Evolutionary conservation across 1,139 yeast genomes (phyloP).

Genomic region (Insectozyma bohioensis): DNA sequence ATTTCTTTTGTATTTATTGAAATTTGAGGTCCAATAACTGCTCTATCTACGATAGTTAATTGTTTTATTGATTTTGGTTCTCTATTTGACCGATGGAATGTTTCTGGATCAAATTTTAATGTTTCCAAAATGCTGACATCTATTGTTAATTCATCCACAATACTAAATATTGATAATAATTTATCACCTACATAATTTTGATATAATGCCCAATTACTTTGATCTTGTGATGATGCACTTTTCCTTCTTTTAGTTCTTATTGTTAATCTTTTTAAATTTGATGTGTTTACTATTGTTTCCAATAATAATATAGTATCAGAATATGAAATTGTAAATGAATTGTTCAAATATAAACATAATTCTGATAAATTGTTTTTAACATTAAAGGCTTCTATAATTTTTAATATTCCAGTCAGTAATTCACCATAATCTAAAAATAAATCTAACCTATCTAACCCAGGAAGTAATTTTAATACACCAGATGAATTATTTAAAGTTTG

Average conservation of each 20-base stretch:
- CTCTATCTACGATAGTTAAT: slow-evolving; percentile 19
- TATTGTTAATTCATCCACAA: slow-evolving; percentile 12
- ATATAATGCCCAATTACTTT: slow-evolving; percentile 13
- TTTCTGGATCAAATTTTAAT: slow-evolving; percentile 9
- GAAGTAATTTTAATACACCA: slow-evolving; percentile 8
- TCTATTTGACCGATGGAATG: neutral
- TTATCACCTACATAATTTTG: slow-evolving; percentile 10
- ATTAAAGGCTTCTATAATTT: slow-evolving; percentile 2
- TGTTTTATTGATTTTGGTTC: slow-evolving; percentile 1
- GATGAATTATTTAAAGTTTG: slow-evolving; percentile 16
- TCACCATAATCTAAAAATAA: slow-evolving; percentile 25
- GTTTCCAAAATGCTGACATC: slow-evolving; percentile 16
- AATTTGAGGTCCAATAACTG: slow-evolving; percentile 19
- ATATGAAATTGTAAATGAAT: slow-evolving; percentile 11
- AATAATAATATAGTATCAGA: slow-evolving; percentile 18
- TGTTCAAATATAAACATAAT: slow-evolving; percentile 10
- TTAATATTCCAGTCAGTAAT: slow-evolving; percentile 6
- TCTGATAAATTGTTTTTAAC: slow-evolving; percentile 6
- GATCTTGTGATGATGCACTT: slow-evolving; percentile 6
- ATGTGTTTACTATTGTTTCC: slow-evolving; percentile 9
- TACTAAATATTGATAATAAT: slow-evolving; percentile 8
- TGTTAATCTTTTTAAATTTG: slow-evolving; percentile 14
- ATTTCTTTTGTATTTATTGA: slow-evolving; percentile 12
- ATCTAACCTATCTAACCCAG: slow-evolving; percentile 23
- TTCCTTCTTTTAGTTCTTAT: slow-evolving; percentile 18